phyloP scores from a whole-genome alignment of 2,329 filamentous ascomycete species.

The Fusarium mexicanum region DNA sequence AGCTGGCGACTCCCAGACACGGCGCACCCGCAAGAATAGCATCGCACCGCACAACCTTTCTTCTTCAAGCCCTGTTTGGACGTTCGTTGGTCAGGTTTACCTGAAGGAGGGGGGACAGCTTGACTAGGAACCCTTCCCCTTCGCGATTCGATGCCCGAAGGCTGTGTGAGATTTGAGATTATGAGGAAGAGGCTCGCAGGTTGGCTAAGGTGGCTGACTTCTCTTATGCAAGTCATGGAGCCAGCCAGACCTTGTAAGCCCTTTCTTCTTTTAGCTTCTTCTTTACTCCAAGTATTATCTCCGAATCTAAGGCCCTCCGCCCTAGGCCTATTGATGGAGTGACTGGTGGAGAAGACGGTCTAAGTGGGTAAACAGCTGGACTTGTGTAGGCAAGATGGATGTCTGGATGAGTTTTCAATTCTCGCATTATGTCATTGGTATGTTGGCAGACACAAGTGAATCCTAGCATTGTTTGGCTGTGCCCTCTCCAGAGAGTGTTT shows the following conservation, averaged over 20 bases:
- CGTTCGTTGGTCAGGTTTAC: constrained; percentile 16
- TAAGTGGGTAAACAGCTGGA: constrained; percentile 13
- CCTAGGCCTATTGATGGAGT: constrained; percentile 1
- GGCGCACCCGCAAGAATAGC: constrained; percentile 11
- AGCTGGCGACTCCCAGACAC: constrained; percentile 30
- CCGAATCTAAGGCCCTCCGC: background rate
- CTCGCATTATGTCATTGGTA: background rate
- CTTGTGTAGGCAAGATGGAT: constrained; percentile 22
- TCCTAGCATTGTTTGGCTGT: background rate
- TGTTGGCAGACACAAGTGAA: background rate
- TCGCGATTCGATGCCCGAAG: constrained; percentile 19
- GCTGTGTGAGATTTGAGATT: constrained; percentile 12
- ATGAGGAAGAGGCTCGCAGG: constrained; percentile 15
- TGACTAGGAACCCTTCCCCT: constrained; percentile 26
- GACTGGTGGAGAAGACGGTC: constrained; percentile 17
- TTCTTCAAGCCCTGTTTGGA: constrained; percentile 3
- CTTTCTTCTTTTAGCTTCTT: background rate
- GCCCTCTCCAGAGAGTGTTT: background rate
- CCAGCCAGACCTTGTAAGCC: background rate
- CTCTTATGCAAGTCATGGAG: constrained; percentile 36
- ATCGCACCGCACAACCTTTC: constrained; percentile 23
- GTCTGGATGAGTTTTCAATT: constrained; percentile 7
- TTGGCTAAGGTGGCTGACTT: constrained; percentile 17
- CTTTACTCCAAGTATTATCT: background rate
- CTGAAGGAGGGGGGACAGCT: constrained; percentile 11